phyloP scores from a whole-genome alignment of 768 basidiomycete genomes.

The Lyophyllum shimeji region DNA sequence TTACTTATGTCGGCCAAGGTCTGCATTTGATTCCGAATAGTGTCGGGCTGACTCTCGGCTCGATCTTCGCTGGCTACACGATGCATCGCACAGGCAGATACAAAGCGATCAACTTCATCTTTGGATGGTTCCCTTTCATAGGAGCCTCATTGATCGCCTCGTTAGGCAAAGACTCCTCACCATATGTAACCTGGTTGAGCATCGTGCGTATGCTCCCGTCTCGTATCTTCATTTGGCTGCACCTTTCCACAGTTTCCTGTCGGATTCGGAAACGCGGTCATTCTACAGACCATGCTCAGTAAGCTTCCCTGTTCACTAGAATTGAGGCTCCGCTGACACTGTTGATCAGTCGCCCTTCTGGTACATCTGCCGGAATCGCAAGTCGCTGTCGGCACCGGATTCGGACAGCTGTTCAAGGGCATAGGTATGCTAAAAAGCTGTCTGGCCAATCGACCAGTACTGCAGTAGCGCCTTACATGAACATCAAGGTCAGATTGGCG shows the following conservation, averaged over 20 bases:
- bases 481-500: constrained; percentile 62
- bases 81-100: constrained; percentile 68
- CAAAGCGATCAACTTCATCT: constrained; percentile 57
- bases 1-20: constrained; percentile 32
- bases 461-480: background rate
- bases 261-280: constrained; percentile 74
- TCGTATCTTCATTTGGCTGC: background rate
- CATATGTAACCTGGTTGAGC: constrained; percentile 54
- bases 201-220: constrained; percentile 41
- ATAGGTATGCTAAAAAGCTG: constrained; percentile 41
- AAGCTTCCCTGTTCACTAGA: constrained; percentile 20
- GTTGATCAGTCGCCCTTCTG: constrained; percentile 57
- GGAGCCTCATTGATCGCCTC: constrained; percentile 47
- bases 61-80: constrained; percentile 70
- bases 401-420: constrained; percentile 65
- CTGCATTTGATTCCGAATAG: constrained; percentile 64
- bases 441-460: background rate
- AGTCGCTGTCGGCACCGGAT: constrained; percentile 70
- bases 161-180: constrained; percentile 49
- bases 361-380: constrained; percentile 61
- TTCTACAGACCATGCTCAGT: constrained; percentile 71
- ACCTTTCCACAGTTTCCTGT: constrained; percentile 49
- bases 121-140: constrained; percentile 63
- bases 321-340: constrained; percentile 25
- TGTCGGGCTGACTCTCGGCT: constrained; percentile 57